Evolutionary conservation across 176 grass and related monocot species (phyloP), one percentile per base, ranked within the genome.

Genomic region (Musa itinerans): DNA sequence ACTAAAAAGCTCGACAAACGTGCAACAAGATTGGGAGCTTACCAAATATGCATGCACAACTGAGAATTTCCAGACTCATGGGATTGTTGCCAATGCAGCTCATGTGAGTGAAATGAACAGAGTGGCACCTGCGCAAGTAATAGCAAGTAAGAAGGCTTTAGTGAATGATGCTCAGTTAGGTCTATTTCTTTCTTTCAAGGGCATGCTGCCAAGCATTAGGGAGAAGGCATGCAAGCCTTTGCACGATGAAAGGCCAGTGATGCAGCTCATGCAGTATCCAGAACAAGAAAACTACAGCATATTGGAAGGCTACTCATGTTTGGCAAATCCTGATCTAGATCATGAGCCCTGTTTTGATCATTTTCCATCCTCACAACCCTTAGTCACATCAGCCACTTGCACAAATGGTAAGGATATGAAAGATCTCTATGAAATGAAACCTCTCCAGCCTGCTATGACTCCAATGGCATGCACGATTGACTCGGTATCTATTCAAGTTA

Each of bases 251-350:
- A 55, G 29, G 58, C 65, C 66, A 49, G 50, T 54, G n/a, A 48
- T 58, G 66, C 77, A 79, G 59, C 58, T 58, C 52, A 79, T 79
- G 65, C 65, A 58, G 52, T 78, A 68, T 50, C 50, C 50, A 54
- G 55, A 78, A 20, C 63, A 68, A 54, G 22, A 68, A 68, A 23
- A 20, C 20, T 78, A 22, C 25, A 67, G 52, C 7, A 29, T 68
- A 23, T 49, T 61, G 9, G 25, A 68, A 10, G 77, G 70, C 65
- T 59, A 23, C 54, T 51, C 53, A 50, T 70, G 52, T 70, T 67
- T 79, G 53, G 19, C 77, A 14, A 70, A 70, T 25, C 49, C 51
- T 58, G 52, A 70, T 19, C 26, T 24, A 70, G 53, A 70, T 13
- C 64, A 24, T 50, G 22, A 27, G 21, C 19, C 52, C 11, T 67